Evolutionary conservation across 2,329 filamentous ascomycete species (phyloP).

Genomic region (Apiospora phragmitis): DNA sequence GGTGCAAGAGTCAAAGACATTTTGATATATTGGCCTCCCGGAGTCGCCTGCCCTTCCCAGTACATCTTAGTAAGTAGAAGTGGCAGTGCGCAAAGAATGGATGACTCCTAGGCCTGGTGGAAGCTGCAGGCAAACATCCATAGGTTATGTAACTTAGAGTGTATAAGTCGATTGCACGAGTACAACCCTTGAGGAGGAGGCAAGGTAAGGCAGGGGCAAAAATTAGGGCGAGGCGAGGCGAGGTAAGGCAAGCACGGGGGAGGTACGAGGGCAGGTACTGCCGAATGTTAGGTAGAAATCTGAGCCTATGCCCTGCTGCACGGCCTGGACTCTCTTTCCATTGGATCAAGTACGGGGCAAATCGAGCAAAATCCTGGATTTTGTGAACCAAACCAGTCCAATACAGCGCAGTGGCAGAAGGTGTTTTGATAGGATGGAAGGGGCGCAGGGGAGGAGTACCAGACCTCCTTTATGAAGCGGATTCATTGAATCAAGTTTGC

Average conservation of each 20-base stretch:
- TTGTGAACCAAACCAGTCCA: not conserved
- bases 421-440: not conserved
- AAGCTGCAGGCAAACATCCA: not conserved
- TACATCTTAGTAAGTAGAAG: not conserved
- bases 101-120: not conserved
- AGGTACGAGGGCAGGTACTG: not conserved
- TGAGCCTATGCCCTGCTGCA: not conserved
- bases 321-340: not conserved
- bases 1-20: not conserved
- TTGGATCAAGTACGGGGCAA: not conserved
- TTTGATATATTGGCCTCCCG: not conserved
- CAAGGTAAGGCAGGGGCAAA: not conserved
- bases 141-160: no score
- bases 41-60: not conserved
- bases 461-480: not conserved
- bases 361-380: not conserved
- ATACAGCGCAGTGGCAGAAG: not conserved
- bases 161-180: not conserved
- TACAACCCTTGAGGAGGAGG: not conserved
- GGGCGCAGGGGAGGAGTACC: not conserved
- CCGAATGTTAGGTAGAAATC: not conserved
- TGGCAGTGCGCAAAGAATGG: not conserved
- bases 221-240: not conserved
- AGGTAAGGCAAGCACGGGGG: not conserved
- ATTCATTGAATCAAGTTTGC: not conserved